phyloP scores from a whole-genome alignment of 768 basidiomycete species.

The Tricholoma bakamatsutake region DNA sequence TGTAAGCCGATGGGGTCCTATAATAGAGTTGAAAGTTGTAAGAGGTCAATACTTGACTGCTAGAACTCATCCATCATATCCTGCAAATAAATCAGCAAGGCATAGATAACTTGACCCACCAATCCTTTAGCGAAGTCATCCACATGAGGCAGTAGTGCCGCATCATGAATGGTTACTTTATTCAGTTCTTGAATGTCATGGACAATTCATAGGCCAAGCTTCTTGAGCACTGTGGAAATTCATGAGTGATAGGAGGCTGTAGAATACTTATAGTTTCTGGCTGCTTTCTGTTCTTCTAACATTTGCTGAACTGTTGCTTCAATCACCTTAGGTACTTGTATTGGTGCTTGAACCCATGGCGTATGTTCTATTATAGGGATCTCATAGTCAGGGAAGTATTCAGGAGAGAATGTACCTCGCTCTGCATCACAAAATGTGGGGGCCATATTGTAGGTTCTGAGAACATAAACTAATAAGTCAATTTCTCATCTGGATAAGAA shows the following conservation, averaged over 20 bases:
- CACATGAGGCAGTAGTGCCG: neutral
- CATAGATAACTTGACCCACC: conserved; percentile 2
- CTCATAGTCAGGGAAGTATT: neutral
- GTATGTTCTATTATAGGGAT: neutral
- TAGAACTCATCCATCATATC: neutral
- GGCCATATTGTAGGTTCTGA: neutral
- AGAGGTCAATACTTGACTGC: conserved; percentile 2
- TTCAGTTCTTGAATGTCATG: conserved; percentile 12
- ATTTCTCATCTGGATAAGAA: conserved; percentile 7
- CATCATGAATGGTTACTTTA: conserved; percentile 5
- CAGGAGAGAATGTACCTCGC: conserved; percentile 16
- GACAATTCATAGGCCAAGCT: conserved; percentile 23
- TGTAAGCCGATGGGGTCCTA: conserved; percentile 17
- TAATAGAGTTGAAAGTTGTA: conserved; percentile 25
- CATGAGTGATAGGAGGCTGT: conserved; percentile 16
- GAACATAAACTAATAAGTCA: conserved; percentile 15
- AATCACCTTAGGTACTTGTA: conserved; percentile 21
- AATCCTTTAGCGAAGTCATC: conserved; percentile 10
- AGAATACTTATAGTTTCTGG: no score
- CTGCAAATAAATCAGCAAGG: conserved; percentile 7
- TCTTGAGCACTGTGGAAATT: conserved; percentile 22
- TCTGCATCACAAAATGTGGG: conserved; percentile 9
- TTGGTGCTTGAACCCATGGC: neutral
- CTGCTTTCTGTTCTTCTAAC: no score
- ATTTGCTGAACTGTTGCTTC: conserved; percentile 11